Base-by-base conservation (phyloP, 306 rosid species). In the Glycine soja region DNA sequence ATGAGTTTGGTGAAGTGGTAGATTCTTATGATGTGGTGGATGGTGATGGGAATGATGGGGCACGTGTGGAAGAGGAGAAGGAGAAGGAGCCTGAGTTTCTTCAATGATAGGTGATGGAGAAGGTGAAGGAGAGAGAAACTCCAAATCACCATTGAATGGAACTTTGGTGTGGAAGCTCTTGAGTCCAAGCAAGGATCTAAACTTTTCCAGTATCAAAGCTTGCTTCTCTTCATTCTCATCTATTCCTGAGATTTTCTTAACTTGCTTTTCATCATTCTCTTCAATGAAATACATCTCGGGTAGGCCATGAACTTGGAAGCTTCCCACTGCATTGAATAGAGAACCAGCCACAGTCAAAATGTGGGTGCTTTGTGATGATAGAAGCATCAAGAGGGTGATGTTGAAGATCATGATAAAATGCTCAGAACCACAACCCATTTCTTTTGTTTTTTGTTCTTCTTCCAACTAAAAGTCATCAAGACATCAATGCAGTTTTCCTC, bases 151-250 rank as follows among this genome's bases (percentile, higher is more conserved):
- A 62, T 78, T 83, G 34, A 79, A 82, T 9, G 82, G 88, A 24
- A 24, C 30, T 81, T 47, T 87, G 59, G 54, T 45, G 82, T 80
- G 85, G 80, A 87, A 83, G 76, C 88, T 93, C 77, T 45, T 80
- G n/a, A 93, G 81, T 10, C 98, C 94, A 70, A 93, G 93, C 68
- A 96, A 88, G 82, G 91, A 83, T 88, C 97, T 88, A 76, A 96
- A 81, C 84, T 86, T 91, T 53, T 96, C 92, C 61, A 90, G 87
- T 46, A 93, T 67, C 4, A 87, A 77, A 64, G 78, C 86, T 38
- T 81, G 84, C 51, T 87, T 81, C 82, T 36, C 92, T 83, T 82
- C 88, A 80, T 72, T 86, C 85, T 88, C 95, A 82, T 95, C 94
- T 7, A 63, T 79, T 10, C 98, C 99, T 51, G 97, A 87, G 47